Conservation (phyloP, 192 early-diverging fungal species). For the Rhizoclosmatium globosum region DNA sequence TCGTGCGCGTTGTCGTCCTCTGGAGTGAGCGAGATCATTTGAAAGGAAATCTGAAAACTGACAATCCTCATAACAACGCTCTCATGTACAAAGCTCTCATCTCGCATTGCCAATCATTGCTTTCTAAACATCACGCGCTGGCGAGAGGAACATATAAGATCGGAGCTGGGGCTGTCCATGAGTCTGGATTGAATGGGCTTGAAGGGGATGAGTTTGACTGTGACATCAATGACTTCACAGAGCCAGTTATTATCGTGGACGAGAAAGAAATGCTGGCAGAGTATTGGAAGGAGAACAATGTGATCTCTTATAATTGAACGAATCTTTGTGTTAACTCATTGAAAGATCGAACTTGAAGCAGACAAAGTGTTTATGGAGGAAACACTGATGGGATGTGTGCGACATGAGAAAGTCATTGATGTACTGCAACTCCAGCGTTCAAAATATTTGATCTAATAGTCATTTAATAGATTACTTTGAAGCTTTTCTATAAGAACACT, state of each 20-base stretch:
- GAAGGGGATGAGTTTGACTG: conserved; percentile 1
- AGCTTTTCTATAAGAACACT: conserved; percentile 45
- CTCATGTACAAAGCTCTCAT: conserved; percentile 41
- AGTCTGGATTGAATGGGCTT: background rate
- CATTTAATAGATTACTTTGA: conserved; percentile 39
- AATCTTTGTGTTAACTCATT: background rate
- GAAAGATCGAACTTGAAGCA: background rate
- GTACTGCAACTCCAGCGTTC: conserved; percentile 20
- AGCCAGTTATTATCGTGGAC: conserved; percentile 39
- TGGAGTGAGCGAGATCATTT: background rate
- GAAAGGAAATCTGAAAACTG: background rate
- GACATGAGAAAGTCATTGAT: conserved; percentile 48
- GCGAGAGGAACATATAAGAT: conserved; percentile 30
- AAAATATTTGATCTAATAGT: background rate
- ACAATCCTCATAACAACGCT: background rate
- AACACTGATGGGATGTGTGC: conserved; percentile 51
- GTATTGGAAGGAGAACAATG: conserved; percentile 43
- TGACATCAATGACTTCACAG: conserved; percentile 17
- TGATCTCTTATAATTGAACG: background rate
- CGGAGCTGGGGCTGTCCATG: conserved; percentile 25
- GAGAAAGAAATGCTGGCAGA: conserved; percentile 51
- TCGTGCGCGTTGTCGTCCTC: background rate
- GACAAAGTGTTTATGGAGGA: conserved; percentile 53
- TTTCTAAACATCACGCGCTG: conserved; percentile 48
- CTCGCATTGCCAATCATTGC: conserved; percentile 41